Evolutionary conservation across 768 basidiomycete genomes (phyloP), one percentile per base, ranked within the genome.

Genomic region (Tulasnella sp.): DNA sequence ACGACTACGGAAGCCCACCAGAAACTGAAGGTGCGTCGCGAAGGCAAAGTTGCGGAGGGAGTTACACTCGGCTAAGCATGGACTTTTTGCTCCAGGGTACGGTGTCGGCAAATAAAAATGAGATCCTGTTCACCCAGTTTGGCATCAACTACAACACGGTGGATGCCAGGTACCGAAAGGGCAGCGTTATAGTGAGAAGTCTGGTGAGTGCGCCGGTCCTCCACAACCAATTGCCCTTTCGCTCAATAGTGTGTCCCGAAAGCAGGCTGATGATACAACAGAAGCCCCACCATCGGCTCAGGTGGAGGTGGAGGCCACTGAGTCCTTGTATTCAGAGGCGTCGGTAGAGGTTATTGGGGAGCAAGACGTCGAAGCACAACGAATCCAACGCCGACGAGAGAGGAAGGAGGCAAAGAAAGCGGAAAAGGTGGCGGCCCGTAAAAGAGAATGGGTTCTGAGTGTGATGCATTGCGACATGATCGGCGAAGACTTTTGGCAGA

Each of bases 71-170:
- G 22, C 52, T 59, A 12, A 11, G n/a, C 22, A 9, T 11, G 5
- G 16, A 29, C 52, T 14, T 36, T 36, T 32, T 72, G 66, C 19
- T 71, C 0, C 74, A 98, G 95, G 93, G 95, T 1, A 97, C 95
- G 0, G 83, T 92, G 36, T 92, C 97, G 8, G 87, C 88, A 69
- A 86, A 91, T 74, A 99, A 99, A 81, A 86, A 99, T 75, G 96
- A 98, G 79, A 89, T 98, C 4, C 83, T 99, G 1, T 95, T 89
- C 81, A 83, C 86, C 14, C 84, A 84, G 16, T 98, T 95, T 77
- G 83, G 84, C 4, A 87, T 96, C 76, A 98, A 98, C 79, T 99
- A 98, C 78, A 96, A 92, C 75, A 80, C 84, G 6, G 78, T 95
- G 5, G 84, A 89, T 9, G 82, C 84, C 0, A 84, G 89, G 73